These are phyloP conservation scores for Cotoneaster glaucophyllus DNA, from an alignment of 306 rosid species.

Conservation along the genomic window DNA sequence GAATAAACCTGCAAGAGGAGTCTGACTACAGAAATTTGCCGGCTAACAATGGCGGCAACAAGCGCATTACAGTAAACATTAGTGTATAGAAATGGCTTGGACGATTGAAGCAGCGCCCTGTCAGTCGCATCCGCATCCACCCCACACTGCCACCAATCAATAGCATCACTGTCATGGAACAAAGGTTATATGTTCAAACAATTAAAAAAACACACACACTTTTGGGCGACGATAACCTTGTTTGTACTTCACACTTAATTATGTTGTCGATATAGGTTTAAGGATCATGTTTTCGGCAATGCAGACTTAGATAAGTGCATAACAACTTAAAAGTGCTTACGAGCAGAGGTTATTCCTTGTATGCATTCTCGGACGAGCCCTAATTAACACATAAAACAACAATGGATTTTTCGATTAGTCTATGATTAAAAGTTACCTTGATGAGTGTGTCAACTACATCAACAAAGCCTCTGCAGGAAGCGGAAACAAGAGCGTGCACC, in stretches of 20 bases:
- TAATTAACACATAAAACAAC: background rate
- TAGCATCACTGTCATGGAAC: constrained; percentile 6
- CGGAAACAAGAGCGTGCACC: constrained; percentile 54
- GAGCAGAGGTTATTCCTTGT: no score
- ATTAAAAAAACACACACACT: background rate
- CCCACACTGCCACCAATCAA: constrained; percentile 39
- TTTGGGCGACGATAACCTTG: background rate
- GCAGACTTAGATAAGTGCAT: background rate
- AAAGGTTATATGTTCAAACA: constrained; percentile 3
- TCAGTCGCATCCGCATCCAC: constrained; percentile 43
- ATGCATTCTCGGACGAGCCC: no score
- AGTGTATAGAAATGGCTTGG: constrained; percentile 49
- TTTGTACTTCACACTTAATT: background rate
- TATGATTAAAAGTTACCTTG: constrained; percentile 30
- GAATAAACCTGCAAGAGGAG: constrained; percentile 43
- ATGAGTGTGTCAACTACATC: constrained; percentile 51
- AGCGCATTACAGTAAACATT: constrained; percentile 57
- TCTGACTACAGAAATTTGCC: constrained; percentile 50
- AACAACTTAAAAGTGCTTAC: no score
- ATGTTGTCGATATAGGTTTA: background rate
- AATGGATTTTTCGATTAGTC: no score
- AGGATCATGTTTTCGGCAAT: background rate
- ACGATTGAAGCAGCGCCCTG: constrained; percentile 51
- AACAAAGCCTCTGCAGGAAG: constrained; percentile 47
- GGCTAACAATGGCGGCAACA: constrained; percentile 50